Evolutionary conservation across 2,329 filamentous ascomycete species (phyloP).

Genomic region (Chaetomium globosum): DNA sequence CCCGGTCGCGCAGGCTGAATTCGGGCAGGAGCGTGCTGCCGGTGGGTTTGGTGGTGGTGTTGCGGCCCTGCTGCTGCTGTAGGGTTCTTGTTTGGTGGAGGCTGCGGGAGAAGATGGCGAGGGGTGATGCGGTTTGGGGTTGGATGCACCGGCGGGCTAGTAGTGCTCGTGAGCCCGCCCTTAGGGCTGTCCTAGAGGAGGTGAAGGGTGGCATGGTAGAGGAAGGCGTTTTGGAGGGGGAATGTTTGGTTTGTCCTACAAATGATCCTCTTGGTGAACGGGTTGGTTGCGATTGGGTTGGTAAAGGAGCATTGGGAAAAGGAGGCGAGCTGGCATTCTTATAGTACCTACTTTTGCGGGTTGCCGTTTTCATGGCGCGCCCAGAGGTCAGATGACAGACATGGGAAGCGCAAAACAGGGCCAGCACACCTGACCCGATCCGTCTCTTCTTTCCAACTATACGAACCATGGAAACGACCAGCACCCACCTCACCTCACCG

Average conservation of each 20-base stretch:
- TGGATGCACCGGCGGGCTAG: conserved; percentile 12
- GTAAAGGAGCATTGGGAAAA: background rate
- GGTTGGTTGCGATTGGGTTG: background rate
- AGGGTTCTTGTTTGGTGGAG: conserved; percentile 26
- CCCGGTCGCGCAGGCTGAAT: conserved; percentile 73
- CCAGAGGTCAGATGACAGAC: conserved; percentile 11
- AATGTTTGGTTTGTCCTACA: background rate
- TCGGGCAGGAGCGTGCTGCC: conserved; percentile 58
- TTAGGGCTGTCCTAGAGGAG: conserved; percentile 12
- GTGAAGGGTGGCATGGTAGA: conserved; percentile 22
- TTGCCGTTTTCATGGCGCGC: background rate
- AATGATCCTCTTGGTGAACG: background rate
- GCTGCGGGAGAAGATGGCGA: conserved; percentile 12
- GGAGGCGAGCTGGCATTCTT: background rate
- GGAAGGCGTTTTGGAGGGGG: background rate
- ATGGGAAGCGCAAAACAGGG: background rate
- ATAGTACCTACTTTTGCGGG: background rate
- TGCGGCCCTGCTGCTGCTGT: background rate
- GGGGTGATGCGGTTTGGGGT: background rate
- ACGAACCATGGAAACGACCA: conserved; percentile 4
- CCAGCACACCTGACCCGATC: conserved; percentile 1
- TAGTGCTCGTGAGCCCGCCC: conserved; percentile 16
- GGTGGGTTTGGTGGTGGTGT: background rate
- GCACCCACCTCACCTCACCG: background rate
- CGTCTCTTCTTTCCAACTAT: conserved; percentile 4